These are phyloP conservation scores for Karstenula rhodostoma DNA, from an alignment of 2,329 filamentous ascomycete species.

Conservation along the genomic window DNA sequence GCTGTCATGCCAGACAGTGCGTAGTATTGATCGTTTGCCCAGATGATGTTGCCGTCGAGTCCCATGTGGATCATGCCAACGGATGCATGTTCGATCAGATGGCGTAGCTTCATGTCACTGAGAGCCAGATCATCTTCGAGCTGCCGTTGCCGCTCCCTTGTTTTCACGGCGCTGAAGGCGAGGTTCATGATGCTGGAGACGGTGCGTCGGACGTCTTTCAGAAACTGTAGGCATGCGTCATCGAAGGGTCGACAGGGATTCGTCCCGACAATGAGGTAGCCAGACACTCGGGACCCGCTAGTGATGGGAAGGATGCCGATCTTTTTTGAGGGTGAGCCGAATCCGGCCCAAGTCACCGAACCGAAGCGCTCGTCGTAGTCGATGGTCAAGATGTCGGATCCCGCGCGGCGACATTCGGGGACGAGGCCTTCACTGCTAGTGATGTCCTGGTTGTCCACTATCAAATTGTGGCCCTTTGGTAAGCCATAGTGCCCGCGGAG, in stretches of 20 bases:
- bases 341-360: slow-evolving; percentile 39
- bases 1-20: slow-evolving; percentile 33
- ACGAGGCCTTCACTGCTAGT: slow-evolving; percentile 36
- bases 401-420: slow-evolving; percentile 40
- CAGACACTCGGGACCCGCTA: slow-evolving; percentile 31
- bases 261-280: slow-evolving; percentile 45
- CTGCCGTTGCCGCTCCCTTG: slow-evolving; percentile 36
- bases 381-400: slow-evolving; percentile 29
- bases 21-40: slow-evolving; percentile 48
- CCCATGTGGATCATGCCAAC: slow-evolving; percentile 46
- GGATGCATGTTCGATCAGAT: slow-evolving; percentile 45
- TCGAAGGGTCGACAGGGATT: slow-evolving; percentile 48
- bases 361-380: slow-evolving; percentile 42
- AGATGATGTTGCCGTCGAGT: slow-evolving; percentile 40
- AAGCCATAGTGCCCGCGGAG: slow-evolving; percentile 40
- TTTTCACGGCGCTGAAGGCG: slow-evolving; percentile 31
- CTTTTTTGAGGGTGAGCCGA: slow-evolving; percentile 32
- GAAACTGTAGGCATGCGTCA: slow-evolving; percentile 40
- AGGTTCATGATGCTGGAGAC: slow-evolving; percentile 39
- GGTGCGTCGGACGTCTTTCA: slow-evolving; percentile 43
- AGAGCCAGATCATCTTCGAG: slow-evolving; percentile 46
- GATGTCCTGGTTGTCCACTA: slow-evolving; percentile 32
- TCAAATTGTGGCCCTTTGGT: slow-evolving; percentile 35
- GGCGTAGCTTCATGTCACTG: slow-evolving; percentile 44
- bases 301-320: slow-evolving; percentile 39